These are phyloP conservation scores for Phytophthora pluvialis DNA, from an alignment of 352 stramenopile genomes.

Conservation along the genomic window DNA sequence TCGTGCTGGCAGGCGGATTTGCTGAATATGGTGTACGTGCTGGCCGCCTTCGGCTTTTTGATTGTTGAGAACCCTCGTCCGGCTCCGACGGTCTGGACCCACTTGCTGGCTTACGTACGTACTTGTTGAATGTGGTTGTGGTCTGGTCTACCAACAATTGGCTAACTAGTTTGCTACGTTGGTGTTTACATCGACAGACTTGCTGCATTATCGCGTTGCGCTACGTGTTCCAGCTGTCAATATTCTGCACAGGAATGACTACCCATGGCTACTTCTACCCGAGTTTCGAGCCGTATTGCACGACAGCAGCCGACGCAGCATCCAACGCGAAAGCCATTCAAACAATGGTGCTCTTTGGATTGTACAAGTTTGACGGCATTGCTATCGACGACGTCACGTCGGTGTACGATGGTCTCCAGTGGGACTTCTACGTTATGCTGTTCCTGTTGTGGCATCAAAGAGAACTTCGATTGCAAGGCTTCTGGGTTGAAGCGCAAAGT, in stretches of 20 bases:
- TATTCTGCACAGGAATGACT: constrained; percentile 80
- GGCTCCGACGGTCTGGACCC: constrained; percentile 63
- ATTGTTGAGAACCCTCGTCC: constrained; percentile 80
- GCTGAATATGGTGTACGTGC: constrained; percentile 81
- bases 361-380: constrained; percentile 89
- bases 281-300: constrained; percentile 82
- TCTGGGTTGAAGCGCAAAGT: constrained; percentile 60
- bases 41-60: constrained; percentile 73
- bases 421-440: constrained; percentile 86
- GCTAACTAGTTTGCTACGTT: constrained; percentile 1
- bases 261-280: constrained; percentile 68
- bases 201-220: constrained; percentile 62
- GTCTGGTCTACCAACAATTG: background rate
- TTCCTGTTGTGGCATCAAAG: constrained; percentile 81
- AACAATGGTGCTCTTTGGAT: constrained; percentile 75
- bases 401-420: constrained; percentile 78
- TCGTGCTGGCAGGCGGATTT: constrained; percentile 60
- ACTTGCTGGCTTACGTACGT: constrained; percentile 86
- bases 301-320: constrained; percentile 34
- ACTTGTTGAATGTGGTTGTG: background rate
- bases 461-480: constrained; percentile 79
- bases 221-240: constrained; percentile 84
- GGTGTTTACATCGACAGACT: constrained; percentile 36
- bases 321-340: constrained; percentile 75
- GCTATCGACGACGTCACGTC: constrained; percentile 57